Conservation (phyloP, 2,329 filamentous ascomycete species). For the Gaeumannomyces sp. region DNA sequence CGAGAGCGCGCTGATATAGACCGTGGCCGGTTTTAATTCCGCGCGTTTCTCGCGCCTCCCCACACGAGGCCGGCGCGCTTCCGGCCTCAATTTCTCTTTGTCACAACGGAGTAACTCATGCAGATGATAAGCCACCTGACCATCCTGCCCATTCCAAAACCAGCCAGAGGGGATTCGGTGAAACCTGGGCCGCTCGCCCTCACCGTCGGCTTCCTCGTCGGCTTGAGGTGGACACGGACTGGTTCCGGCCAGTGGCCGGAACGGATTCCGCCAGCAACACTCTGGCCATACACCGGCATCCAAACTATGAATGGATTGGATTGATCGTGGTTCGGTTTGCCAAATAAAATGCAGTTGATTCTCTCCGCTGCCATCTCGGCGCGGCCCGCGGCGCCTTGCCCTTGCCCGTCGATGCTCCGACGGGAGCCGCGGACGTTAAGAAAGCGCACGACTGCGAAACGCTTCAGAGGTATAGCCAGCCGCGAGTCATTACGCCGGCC, state of each 20-base stretch:
- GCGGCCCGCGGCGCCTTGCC: background rate
- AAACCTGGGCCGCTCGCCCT: background rate
- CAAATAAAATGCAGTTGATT: background rate
- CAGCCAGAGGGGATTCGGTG: background rate
- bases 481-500: too few relatives aligned
- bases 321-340: background rate
- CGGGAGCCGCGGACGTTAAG: background rate
- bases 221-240: background rate
- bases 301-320: background rate
- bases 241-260: background rate
- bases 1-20: conserved; percentile 37
- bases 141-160: background rate
- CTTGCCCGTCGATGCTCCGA: background rate
- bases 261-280: background rate
- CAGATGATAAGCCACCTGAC: background rate
- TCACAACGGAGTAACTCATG: conserved; percentile 12
- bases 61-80: conserved; percentile 11
- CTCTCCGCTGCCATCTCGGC: background rate
- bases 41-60: conserved; percentile 24
- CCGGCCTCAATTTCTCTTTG: conserved; percentile 12
- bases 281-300: background rate
- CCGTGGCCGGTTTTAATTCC: conserved; percentile 44
- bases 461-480: too few relatives aligned
- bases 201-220: background rate
- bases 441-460: too few relatives aligned